Base-by-base conservation (phyloP, 495 filamentous ascomycete species). In the Xylaria intraflava region DNA sequence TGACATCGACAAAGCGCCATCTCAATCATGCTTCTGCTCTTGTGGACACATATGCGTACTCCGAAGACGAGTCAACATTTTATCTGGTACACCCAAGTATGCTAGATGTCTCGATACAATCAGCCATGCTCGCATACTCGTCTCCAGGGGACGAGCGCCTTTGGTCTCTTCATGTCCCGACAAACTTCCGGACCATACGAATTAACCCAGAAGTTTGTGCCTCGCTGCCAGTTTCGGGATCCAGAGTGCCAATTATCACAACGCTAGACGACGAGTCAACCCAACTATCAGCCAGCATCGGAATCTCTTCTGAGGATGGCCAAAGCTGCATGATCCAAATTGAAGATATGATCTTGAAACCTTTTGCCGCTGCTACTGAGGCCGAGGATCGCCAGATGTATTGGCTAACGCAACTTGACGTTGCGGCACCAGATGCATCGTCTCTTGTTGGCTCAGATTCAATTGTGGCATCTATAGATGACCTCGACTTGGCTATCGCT, bases 31-130 rank as follows among this genome's bases (percentile, higher is more conserved):
- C 26, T 16, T 38, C 43, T 14, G 56, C 46, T 2, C 27, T 36
- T 38, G 54, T 56, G 1, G 39, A 33, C 7, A 20, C 38, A 1
- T 43, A 42, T 17, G 26, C n/a, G 0, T 43, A 43, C 40, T 7
- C 49, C 4, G 26, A 44, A 43, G 3, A 26, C 6, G 40, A 42
- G 10, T 31, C 27, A 3, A 39, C 41, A 1, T 4, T 5, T 11
- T 41, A 62, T 0, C 19, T 66, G 6, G 11, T 72, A 4, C 69
- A 72, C 36, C 69, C 67, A 0, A 61, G 50, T 0, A 33, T 48
- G 0, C 54, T 72, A 6, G 69, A 72, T 43, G 48, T 44, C 3
- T 64, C 65, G 0, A 56, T 69, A 24, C 67, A 69, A 33, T 41
- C 59, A 27, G 38, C 62, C 1, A 24, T 72, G 7, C 45, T 66